Evolutionary conservation across 208 protist species (phyloP).

Genomic region (Acanthamoeba lenticulata): DNA sequence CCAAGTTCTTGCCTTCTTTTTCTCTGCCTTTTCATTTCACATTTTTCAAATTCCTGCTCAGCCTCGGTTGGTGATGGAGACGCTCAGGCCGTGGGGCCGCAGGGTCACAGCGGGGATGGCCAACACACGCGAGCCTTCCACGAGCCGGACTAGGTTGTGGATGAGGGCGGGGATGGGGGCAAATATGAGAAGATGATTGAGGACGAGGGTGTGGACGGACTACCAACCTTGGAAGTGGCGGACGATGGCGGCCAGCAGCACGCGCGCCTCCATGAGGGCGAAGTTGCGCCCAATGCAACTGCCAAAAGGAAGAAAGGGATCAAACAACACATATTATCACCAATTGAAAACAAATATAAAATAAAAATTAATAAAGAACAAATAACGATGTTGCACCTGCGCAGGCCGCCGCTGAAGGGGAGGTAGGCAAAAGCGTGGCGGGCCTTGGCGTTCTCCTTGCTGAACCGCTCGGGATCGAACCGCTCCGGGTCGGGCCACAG

Average conservation of each 20-base stretch:
- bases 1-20: not conserved
- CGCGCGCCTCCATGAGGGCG: slow-evolving; percentile 48
- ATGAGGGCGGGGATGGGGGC: not conserved
- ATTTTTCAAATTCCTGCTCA: not conserved
- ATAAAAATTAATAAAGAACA: not conserved
- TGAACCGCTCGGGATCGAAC: slow-evolving; percentile 70
- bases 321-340: no score
- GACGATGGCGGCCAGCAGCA: slow-evolving; percentile 56
- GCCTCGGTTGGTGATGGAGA: not conserved
- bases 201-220: no score
- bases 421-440: slow-evolving; percentile 54
- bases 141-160: not conserved
- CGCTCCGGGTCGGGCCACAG: slow-evolving; percentile 29
- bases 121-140: not conserved
- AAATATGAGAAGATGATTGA: not conserved
- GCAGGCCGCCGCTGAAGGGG: slow-evolving; percentile 61
- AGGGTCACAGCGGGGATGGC: slow-evolving; percentile 36
- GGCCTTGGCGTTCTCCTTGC: slow-evolving; percentile 25
- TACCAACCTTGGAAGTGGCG: not conserved
- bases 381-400: not conserved
- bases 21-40: not conserved
- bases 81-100: not conserved
- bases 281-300: slow-evolving; percentile 63
- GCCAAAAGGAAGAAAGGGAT: not conserved
- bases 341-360: not conserved